phyloP scores from a whole-genome alignment of 441 rosid species.

The Jatropha podagrica region DNA sequence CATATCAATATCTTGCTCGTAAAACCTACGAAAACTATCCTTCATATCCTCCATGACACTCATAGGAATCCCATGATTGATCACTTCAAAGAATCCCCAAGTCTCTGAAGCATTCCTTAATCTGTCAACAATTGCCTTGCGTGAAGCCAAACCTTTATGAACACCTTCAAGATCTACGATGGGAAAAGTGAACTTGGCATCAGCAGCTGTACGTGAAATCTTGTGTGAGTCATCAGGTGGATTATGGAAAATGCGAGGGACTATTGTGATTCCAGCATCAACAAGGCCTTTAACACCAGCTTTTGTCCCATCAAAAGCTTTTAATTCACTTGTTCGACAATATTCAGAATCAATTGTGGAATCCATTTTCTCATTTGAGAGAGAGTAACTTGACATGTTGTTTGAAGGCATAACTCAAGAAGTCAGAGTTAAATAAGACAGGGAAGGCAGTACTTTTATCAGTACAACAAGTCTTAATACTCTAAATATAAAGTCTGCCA shows the following conservation, averaged over 20 bases:
- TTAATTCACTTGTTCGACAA: conserved; percentile 16
- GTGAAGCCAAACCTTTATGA: not conserved
- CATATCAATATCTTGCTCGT: conserved; percentile 35
- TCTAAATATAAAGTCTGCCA: too few species aligned
- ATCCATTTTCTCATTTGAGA: conserved; percentile 3
- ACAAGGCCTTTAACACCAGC: conserved; percentile 54
- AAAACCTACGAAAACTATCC: conserved; percentile 23
- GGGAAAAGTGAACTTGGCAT: conserved; percentile 32
- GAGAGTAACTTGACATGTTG: too few species aligned
- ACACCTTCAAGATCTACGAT: conserved; percentile 39
- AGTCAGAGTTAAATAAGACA: too few species aligned
- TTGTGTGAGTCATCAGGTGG: conserved; percentile 17
- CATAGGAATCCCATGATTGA: conserved; percentile 38
- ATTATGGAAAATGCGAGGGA: conserved; percentile 45
- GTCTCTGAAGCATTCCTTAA: conserved; percentile 25
- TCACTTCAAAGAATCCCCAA: conserved; percentile 43
- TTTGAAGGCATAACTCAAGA: too few species aligned
- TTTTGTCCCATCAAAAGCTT: conserved; percentile 47
- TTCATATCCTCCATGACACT: conserved; percentile 27
- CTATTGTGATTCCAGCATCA: conserved; percentile 39
- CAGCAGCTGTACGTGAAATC: not conserved
- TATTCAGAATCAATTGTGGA: not conserved
- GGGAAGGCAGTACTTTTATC: too few species aligned
- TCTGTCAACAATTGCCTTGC: conserved; percentile 27
- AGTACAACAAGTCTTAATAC: too few species aligned